Conservation (phyloP, 768 basidiomycete species). For the Asterophora parasitica region DNA sequence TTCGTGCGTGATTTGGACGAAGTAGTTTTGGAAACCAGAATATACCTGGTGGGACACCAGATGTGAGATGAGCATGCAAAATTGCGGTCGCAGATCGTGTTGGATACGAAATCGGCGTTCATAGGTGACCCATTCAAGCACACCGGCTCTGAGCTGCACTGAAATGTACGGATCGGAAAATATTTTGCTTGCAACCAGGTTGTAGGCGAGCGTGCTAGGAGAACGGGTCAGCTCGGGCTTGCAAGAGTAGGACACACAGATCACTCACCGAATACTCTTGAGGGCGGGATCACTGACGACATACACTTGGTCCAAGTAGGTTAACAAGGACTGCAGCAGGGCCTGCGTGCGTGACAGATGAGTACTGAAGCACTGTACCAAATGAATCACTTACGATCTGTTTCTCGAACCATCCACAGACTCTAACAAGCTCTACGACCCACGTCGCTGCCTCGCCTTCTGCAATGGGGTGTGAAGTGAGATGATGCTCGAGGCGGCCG, state of each 20-base stretch:
- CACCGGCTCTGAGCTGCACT: conserved; percentile 36
- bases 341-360: conserved; percentile 31
- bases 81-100: conserved; percentile 34
- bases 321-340: conserved; percentile 59
- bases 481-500: conserved; percentile 31
- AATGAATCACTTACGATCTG: conserved; percentile 47
- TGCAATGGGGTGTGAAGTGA: conserved; percentile 21
- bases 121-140: conserved; percentile 47
- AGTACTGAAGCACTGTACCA: neutral
- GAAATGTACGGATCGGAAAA: conserved; percentile 45
- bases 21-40: conserved; percentile 50
- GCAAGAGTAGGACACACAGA: conserved; percentile 10
- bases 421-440: conserved; percentile 50
- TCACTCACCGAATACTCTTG: conserved; percentile 46
- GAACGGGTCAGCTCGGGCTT: neutral
- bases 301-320: conserved; percentile 70
- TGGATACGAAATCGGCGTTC: conserved; percentile 45
- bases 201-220: conserved; percentile 51
- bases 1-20: conserved; percentile 42
- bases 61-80: conserved; percentile 51
- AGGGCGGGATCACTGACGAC: conserved; percentile 36
- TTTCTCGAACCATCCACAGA: conserved; percentile 60
- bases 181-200: conserved; percentile 45
- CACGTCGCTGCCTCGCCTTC: conserved; percentile 42
- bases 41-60: conserved; percentile 58